phyloP scores from a whole-genome alignment of 768 basidiomycete genomes.

The Gyrodon lividus region DNA sequence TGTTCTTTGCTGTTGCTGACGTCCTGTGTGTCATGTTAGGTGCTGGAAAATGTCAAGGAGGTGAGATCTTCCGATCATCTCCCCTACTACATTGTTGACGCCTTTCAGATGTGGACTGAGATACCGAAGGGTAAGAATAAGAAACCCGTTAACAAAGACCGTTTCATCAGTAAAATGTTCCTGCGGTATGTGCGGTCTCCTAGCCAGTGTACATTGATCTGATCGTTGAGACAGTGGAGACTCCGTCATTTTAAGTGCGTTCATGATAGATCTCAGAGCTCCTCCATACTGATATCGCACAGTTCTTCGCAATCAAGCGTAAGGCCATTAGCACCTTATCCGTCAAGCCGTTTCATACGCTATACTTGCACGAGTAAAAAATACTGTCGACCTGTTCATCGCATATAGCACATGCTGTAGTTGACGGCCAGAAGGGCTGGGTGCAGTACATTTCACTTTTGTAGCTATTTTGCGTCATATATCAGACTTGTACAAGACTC shows the following conservation, averaged over 20 bases:
- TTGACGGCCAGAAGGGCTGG: neutral
- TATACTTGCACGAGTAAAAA: neutral
- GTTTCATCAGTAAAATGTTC: constrained; percentile 99
- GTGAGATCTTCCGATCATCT: constrained; percentile 38
- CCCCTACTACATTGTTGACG: constrained; percentile 11
- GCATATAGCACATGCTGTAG: neutral
- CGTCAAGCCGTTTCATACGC: neutral
- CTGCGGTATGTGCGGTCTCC: constrained; percentile 56
- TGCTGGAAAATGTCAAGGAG: constrained; percentile 98
- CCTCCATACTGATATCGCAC: constrained; percentile 34
- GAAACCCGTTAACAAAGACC: constrained; percentile 98
- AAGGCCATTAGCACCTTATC: constrained; percentile 8
- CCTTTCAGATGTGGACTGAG: constrained; percentile 95
- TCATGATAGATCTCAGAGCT: constrained; percentile 1
- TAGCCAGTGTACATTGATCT: constrained; percentile 9
- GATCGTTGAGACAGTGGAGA: constrained; percentile 64
- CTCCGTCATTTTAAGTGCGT: constrained; percentile 94
- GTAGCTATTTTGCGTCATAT: neutral
- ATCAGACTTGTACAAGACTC: neutral
- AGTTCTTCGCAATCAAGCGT: constrained; percentile 80
- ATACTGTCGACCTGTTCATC: neutral
- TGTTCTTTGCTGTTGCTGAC: constrained; percentile 7
- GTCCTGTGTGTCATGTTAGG: constrained; percentile 44
- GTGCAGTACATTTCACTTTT: neutral
- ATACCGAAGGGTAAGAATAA: constrained; percentile 97